Base-by-base conservation (phyloP, 345 rosid genomes). In the Kandelia obovata region DNA sequence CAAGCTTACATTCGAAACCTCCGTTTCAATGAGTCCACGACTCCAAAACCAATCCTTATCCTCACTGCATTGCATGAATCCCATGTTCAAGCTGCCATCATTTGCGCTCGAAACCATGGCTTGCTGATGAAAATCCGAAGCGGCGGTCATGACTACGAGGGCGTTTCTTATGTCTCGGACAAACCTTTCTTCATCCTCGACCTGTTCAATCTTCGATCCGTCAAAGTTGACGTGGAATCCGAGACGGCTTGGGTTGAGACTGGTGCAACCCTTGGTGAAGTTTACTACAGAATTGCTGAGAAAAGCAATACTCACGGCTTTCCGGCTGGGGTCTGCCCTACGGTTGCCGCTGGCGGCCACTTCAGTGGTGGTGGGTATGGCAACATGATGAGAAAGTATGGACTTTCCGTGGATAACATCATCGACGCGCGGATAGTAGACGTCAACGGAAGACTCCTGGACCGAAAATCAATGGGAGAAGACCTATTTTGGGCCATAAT, bases 401-500 rank as follows among this genome's bases (percentile, higher is more conserved):
- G 70, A 13, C 70, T 66, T 0, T 32, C 70, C 0, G 26, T 53
- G 7, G 70, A 66, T 23, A 66, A 66, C 61, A 35, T 66, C 20
- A 35, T 34, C 31, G 70, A 66, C 27, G 61, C 70, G 16, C 6
- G 15, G 25, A 32, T 66, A 39, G 16, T 67, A n/a, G 62, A 67
- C 16, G 70, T 55, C 34, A 56, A 55, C 56, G 70, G 70, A 16
- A 67, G 62, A 67, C 31, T 67, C 37, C 61, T 25, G 4, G 61
- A 55, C 5, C 25, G 70, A 55, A 56, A 67, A 16, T 7, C 35
- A 0, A 67, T 67, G 70, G 70, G 62, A 67, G 70, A 67, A 35
- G 62, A 55, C 56, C 31, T 67, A 9, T 67, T 67, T 21, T 55
- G 61, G 70, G 70, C 70, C n/a, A 55, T 67, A 21, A 67, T 21